A percentile compares a stretch with the other conserved stretches of the same genome.
phyloP scores from a whole-genome alignment of 176 grass and related monocot species.

The Phoenix roebelenii region DNA sequence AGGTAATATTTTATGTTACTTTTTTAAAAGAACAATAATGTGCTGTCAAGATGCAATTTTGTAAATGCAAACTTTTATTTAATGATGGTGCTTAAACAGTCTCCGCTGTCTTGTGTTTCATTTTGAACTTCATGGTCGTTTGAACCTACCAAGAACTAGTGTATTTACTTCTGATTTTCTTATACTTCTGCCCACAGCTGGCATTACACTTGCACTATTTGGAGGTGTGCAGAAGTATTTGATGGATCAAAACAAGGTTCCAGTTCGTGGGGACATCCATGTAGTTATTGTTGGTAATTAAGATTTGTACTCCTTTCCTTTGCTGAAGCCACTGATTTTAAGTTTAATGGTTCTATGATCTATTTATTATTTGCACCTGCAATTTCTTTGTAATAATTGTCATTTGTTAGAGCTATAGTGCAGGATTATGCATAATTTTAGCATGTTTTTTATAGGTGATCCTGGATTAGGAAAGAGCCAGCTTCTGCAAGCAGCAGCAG shows the following conservation, averaged over 20 bases:
- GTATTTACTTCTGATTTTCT: background rate
- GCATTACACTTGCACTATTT: slow-evolving; percentile 79
- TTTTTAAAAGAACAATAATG: background rate
- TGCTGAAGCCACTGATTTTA: no score
- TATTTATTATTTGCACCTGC: no score
- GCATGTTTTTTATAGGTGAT: slow-evolving; percentile 44
- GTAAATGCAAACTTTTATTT: no score
- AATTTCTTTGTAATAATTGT: no score
- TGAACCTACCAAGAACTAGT: no score
- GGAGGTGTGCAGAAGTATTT: slow-evolving; percentile 85
- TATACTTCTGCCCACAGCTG: slow-evolving; percentile 41
- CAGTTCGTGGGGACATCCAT: slow-evolving; percentile 88
- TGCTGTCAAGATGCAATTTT: background rate
- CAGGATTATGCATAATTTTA: background rate
- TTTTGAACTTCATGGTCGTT: no score
- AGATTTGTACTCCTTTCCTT: background rate
- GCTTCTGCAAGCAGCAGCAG: slow-evolving; percentile 71
- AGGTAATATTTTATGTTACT: slow-evolving; percentile 34
- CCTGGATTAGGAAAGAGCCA: slow-evolving; percentile 94
- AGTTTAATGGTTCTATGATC: no score
- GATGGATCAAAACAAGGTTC: slow-evolving; percentile 83
- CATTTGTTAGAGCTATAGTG: no score
- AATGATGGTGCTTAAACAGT: no score
- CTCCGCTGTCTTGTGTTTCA: no score
- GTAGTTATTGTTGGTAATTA: slow-evolving; percentile 71